phyloP scores from a whole-genome alignment of 371 early-diverging fungal genomes.

The Apophysomyces variabilis region DNA sequence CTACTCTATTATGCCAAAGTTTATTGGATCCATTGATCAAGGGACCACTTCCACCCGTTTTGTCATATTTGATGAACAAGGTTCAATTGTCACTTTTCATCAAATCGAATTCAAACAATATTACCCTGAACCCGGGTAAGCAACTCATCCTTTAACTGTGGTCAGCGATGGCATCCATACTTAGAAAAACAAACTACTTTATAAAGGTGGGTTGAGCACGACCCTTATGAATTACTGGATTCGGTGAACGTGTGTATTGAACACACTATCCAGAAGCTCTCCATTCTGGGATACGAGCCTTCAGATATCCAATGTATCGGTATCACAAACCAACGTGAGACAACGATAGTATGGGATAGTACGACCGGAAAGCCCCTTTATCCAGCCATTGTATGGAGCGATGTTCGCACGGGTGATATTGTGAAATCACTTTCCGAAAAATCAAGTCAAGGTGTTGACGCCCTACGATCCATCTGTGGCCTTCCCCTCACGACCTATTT shows the following conservation, averaged over 20 bases:
- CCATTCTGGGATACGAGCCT: conserved; percentile 56
- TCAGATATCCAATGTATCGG: conserved; percentile 79
- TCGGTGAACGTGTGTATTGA: conserved; percentile 75
- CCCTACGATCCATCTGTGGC: conserved; percentile 69
- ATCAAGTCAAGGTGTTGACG: conserved; percentile 53
- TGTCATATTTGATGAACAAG: conserved; percentile 83
- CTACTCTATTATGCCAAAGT: conserved; percentile 40
- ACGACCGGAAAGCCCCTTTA: conserved; percentile 80
- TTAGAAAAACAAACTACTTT: no score
- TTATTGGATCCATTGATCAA: conserved; percentile 91
- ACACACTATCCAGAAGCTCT: conserved; percentile 66
- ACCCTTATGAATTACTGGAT: conserved; percentile 76
- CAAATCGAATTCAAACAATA: conserved; percentile 83
- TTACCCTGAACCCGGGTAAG: conserved; percentile 79
- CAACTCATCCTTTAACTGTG: not conserved
- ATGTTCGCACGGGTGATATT: conserved; percentile 80
- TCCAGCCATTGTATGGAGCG: conserved; percentile 94
- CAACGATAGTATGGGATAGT: conserved; percentile 87
- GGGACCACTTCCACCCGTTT: conserved; percentile 93
- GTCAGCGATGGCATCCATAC: not conserved
- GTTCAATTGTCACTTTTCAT: conserved; percentile 72
- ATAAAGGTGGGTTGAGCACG: conserved; percentile 88
- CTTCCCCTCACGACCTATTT: conserved; percentile 94
- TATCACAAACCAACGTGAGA: conserved; percentile 95
- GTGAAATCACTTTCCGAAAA: conserved; percentile 68